These are phyloP conservation scores for Penicillium turbatum DNA, from an alignment of 495 filamentous ascomycete species.

Conservation along the genomic window DNA sequence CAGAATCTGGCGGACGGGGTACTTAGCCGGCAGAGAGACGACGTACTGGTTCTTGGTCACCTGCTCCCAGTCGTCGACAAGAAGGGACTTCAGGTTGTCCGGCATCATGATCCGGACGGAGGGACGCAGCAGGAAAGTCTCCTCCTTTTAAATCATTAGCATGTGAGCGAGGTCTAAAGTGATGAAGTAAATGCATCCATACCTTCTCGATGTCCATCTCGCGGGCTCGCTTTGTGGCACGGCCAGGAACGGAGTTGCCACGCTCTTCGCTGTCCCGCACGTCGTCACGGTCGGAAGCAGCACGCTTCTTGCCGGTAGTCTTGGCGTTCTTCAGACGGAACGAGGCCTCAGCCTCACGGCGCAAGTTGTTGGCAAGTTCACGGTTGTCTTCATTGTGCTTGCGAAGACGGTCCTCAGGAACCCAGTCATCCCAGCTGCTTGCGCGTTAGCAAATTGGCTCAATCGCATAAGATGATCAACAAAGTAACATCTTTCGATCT, in stretches of 20 bases:
- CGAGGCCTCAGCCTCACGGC: slow-evolving; percentile 40
- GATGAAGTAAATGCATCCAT: slow-evolving; percentile 30
- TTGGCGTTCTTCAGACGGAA: slow-evolving; percentile 41
- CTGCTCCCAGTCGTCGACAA: slow-evolving; percentile 99
- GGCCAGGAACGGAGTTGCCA: slow-evolving; percentile 59
- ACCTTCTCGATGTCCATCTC: slow-evolving; percentile 88
- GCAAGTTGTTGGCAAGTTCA: slow-evolving; percentile 60
- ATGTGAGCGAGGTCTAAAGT: not conserved
- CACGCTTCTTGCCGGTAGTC: slow-evolving; percentile 53
- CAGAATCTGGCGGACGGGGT: slow-evolving; percentile 71
- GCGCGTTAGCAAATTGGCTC: slow-evolving; percentile 11
- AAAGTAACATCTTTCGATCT: not conserved
- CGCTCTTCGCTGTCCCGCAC: slow-evolving; percentile 84
- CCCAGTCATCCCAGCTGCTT: slow-evolving; percentile 94
- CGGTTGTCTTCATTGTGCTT: slow-evolving; percentile 94
- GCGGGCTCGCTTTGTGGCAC: slow-evolving; percentile 64
- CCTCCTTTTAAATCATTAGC: slow-evolving; percentile 61
- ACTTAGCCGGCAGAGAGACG: slow-evolving; percentile 71
- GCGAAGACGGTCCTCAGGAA: slow-evolving; percentile 86
- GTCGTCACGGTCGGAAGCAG: slow-evolving; percentile 72
- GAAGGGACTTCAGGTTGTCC: slow-evolving; percentile 78
- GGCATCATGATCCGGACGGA: slow-evolving; percentile 75
- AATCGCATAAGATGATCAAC: not conserved
- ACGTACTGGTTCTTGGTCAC: slow-evolving; percentile 90
- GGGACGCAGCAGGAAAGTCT: slow-evolving; percentile 71